Evolutionary conservation across 345 rosid species (phyloP).

Genomic region (Orychophragmus violaceus): DNA sequence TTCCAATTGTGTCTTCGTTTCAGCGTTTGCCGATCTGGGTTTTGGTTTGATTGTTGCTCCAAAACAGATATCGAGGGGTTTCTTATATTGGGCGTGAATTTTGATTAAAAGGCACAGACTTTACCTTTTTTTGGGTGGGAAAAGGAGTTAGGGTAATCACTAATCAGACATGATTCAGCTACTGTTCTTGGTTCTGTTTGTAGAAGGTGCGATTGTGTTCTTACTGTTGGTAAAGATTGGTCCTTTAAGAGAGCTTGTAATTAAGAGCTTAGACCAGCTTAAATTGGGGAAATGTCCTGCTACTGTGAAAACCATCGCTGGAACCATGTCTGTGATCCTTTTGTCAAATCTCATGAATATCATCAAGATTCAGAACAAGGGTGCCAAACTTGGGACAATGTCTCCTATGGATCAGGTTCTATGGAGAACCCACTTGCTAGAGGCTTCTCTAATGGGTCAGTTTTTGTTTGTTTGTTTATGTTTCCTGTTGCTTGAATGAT

Average conservation of each 20-base stretch:
- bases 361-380: slow-evolving; percentile 92
- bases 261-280: slow-evolving; percentile 83
- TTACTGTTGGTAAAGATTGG: slow-evolving; percentile 75
- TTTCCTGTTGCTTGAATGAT: neutral
- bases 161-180: slow-evolving; percentile 67
- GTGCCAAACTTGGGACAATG: slow-evolving; percentile 94
- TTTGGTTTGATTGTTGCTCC: slow-evolving; percentile 2
- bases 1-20: neutral
- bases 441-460: slow-evolving; percentile 86
- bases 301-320: slow-evolving; percentile 79
- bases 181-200: slow-evolving; percentile 69
- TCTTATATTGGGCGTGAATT: slow-evolving; percentile 7
- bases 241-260: slow-evolving; percentile 81
- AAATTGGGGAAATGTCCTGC: slow-evolving; percentile 87
- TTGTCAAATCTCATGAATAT: slow-evolving; percentile 75
- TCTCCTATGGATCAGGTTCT: slow-evolving; percentile 99
- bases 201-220: slow-evolving; percentile 63
- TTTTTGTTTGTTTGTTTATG: neutral
- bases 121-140: neutral
- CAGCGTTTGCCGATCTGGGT: neutral
- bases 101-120: slow-evolving; percentile 6
- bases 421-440: slow-evolving; percentile 96
- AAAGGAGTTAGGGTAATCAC: neutral
- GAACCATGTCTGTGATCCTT: slow-evolving; percentile 83
- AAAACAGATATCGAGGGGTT: neutral